phyloP scores from a whole-genome alignment of 345 rosid species.

The Linum trigynum region DNA sequence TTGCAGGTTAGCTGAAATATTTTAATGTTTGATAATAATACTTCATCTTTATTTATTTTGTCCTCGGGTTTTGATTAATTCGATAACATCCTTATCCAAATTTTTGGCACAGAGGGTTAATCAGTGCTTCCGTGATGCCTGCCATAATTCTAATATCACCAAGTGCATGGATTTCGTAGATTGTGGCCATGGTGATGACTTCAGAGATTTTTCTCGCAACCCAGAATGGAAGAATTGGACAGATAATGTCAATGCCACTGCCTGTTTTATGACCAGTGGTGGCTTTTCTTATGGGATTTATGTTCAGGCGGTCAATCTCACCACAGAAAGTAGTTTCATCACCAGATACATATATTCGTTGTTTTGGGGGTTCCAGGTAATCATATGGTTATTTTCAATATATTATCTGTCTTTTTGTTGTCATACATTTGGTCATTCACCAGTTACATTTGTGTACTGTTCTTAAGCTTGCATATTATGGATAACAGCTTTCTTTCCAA shows the following conservation, averaged over 20 bases:
- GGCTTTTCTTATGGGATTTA: conserved; percentile 56
- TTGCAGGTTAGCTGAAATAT: conserved; percentile 45
- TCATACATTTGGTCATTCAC: no score
- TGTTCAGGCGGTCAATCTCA: conserved; percentile 41
- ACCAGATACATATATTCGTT: conserved; percentile 67
- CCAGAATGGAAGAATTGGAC: conserved; percentile 20
- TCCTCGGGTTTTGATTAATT: no score
- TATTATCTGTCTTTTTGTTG: background rate
- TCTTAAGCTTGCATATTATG: no score
- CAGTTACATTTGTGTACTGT: no score
- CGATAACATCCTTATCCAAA: background rate
- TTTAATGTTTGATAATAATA: conserved; percentile 1
- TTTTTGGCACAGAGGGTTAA: conserved; percentile 62
- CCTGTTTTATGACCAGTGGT: conserved; percentile 37
- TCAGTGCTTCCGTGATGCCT: conserved; percentile 68
- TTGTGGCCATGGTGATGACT: conserved; percentile 35
- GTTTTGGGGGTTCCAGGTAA: conserved; percentile 97
- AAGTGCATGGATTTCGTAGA: conserved; percentile 42
- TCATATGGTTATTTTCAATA: background rate
- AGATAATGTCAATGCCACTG: conserved; percentile 21
- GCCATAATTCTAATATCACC: conserved; percentile 9
- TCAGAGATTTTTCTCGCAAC: rapidly evolving
- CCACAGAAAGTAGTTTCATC: conserved; percentile 24
- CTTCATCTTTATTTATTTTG: background rate
- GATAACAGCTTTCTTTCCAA: no score